A percentile compares a stretch with the other conserved stretches of the same genome.
phyloP scores from a whole-genome alignment of 2,329 filamentous ascomycete species.

The Fusarium secorum region DNA sequence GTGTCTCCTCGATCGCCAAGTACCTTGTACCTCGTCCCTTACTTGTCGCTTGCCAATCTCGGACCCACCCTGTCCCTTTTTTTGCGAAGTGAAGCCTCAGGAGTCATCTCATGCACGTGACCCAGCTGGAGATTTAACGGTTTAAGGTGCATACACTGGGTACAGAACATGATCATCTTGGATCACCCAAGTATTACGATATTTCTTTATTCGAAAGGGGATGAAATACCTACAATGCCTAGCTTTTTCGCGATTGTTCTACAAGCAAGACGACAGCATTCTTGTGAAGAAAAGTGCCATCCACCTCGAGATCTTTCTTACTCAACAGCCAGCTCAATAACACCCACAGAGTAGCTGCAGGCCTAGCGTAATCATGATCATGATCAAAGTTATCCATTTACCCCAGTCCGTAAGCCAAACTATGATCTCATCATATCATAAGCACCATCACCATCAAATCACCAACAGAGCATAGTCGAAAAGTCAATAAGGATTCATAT shows the following conservation, averaged over 20 bases:
- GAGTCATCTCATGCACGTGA: constrained; percentile 45
- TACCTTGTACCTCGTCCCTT: constrained; percentile 22
- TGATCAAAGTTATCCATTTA: not conserved
- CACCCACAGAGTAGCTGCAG: constrained; percentile 21
- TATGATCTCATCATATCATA: constrained; percentile 6
- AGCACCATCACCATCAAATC: not conserved
- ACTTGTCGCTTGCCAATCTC: constrained; percentile 39
- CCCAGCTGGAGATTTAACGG: not conserved
- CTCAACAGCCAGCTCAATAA: not conserved
- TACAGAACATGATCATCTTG: not conserved
- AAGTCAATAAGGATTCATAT: constrained; percentile 31
- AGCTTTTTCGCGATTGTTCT: not conserved
- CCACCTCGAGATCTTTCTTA: not conserved
- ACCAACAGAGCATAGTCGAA: constrained; percentile 1
- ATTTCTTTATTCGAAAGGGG: not conserved
- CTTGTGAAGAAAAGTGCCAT: not conserved
- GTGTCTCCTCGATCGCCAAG: constrained; percentile 51
- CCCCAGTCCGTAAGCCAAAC: not conserved
- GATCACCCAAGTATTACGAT: not conserved
- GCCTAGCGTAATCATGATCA: constrained; percentile 25
- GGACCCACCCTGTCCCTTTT: constrained; percentile 41
- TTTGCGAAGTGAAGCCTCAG: constrained; percentile 41
- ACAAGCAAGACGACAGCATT: not conserved
- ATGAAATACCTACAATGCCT: too few relatives aligned
- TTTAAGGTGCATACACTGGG: not conserved